A percentile compares a stretch with the other conserved stretches of the same genome.
Conservation (phyloP, 2,329 filamentous ascomycete species). For the Lasiodiplodia citricola region DNA sequence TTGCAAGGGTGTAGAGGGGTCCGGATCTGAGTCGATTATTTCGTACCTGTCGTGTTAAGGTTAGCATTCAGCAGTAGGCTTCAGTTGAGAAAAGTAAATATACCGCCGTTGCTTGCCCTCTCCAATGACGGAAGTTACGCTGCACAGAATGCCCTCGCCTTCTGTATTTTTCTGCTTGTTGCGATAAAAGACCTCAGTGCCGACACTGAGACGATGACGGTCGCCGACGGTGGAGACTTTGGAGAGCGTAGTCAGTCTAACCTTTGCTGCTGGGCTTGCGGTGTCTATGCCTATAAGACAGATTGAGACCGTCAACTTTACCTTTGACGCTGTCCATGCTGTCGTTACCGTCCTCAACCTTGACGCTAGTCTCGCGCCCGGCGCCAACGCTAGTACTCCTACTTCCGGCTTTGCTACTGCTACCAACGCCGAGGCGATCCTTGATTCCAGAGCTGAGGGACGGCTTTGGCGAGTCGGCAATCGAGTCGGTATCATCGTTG, state of each 20-base stretch:
- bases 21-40: slow-evolving; percentile 56
- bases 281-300: slow-evolving; percentile 18
- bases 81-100: neutral
- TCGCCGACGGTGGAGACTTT: slow-evolving; percentile 25
- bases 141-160: slow-evolving; percentile 59
- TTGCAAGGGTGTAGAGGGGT: slow-evolving; percentile 43
- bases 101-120: slow-evolving; percentile 57
- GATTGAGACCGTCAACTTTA: slow-evolving; percentile 33
- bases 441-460: slow-evolving; percentile 22
- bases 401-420: slow-evolving; percentile 42
- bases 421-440: slow-evolving; percentile 37
- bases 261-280: slow-evolving; percentile 29
- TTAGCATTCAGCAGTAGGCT: too few species aligned
- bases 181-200: slow-evolving; percentile 58
- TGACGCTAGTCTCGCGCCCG: slow-evolving; percentile 56
- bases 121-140: slow-evolving; percentile 57
- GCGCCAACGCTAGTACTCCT: slow-evolving; percentile 52
- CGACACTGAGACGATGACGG: slow-evolving; percentile 42
- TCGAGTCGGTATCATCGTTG: slow-evolving; percentile 44
- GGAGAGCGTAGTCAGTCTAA: slow-evolving; percentile 25
- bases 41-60: slow-evolving; percentile 45
- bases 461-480: slow-evolving; percentile 42
- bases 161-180: slow-evolving; percentile 50
- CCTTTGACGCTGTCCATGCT: slow-evolving; percentile 52
- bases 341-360: slow-evolving; percentile 54